Base-by-base conservation (phyloP, 495 filamentous ascomycete species). In the Penicillium soppii region DNA sequence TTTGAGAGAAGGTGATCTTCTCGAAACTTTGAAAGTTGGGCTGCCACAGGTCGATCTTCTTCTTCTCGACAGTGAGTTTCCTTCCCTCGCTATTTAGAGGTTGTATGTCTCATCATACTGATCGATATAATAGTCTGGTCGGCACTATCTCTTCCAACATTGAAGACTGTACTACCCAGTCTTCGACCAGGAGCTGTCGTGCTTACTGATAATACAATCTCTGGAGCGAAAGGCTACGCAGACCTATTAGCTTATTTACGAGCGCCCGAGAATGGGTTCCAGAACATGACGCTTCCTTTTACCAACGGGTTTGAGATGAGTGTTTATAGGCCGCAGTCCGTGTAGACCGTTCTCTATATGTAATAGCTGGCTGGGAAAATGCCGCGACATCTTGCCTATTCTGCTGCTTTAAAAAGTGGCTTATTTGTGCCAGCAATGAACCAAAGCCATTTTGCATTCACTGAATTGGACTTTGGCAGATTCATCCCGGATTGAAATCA, bases 51-150 rank as follows among this genome's bases (percentile, higher is more conserved):
- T 83, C 13, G 79, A 82, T 47, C 60, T 82, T 26, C 49, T 83
- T 16, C 57, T 83, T 5, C 66, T 83, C 15, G 81, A 83, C 56
- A 82, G 80, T 83, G 62, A 58, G 72, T 68, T 7, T 7, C 36
- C 12, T 27, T 7, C 44, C 38, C 35, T 20, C 30, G 9, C 33
- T 25, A 37, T 13, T 33, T 12, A 22, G 7, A n/a, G n/a, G n/a
- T 35, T 16, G 22, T 26, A 9, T 21, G 27, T 29, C 12, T 20
- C 19, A 16, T 15, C 32, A 21, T 41, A 51, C 47, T 47, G 17
- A 48, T 43, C 45, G 21, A 39, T 17, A 25, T 43, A 23, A 43
- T 47, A 81, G 80, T 83, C 53, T 82, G 79, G 78, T 59, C 75
- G 0, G 54, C 73, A 2, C 52, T 82, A 0, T 65, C 77, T 4